Conservation (phyloP, 2,329 filamentous ascomycete species). For the Sporothrix brasiliensis region DNA sequence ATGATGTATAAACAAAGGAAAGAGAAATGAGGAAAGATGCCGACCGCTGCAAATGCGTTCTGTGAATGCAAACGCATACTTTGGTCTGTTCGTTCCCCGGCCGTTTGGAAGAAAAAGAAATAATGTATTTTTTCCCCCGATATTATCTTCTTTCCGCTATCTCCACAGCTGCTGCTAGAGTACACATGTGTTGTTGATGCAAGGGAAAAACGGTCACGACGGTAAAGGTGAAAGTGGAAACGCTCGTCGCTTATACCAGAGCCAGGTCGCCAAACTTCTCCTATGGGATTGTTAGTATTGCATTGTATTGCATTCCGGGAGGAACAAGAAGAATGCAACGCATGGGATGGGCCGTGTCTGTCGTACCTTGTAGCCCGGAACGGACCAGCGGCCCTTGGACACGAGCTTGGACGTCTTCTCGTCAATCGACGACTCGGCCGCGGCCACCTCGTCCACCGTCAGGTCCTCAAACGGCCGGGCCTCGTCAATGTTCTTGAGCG, state of each 20-base stretch:
- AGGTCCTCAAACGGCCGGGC: slow-evolving; percentile 95
- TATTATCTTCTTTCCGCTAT: slow-evolving; percentile 51
- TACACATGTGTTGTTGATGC: slow-evolving; percentile 50
- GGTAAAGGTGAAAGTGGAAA: slow-evolving; percentile 44
- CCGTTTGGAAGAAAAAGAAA: neutral
- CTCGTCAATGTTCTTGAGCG: slow-evolving; percentile 94
- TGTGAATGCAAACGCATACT: neutral
- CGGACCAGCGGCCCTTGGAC: slow-evolving; percentile 96
- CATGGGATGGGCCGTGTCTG: neutral
- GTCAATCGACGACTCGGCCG: slow-evolving; percentile 94
- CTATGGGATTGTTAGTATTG: slow-evolving; percentile 61
- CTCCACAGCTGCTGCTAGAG: slow-evolving; percentile 66
- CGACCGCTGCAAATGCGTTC: slow-evolving; percentile 13
- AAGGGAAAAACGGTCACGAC: slow-evolving; percentile 42
- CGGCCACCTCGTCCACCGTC: slow-evolving; percentile 94
- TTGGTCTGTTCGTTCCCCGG: neutral
- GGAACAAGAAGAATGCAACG: neutral
- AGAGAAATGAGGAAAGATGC: slow-evolving; percentile 1
- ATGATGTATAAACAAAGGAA: slow-evolving; percentile 16
- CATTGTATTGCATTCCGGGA: neutral
- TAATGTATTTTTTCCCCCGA: slow-evolving; percentile 8
- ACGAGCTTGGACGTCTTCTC: slow-evolving; percentile 94
- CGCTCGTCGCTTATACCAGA: slow-evolving; percentile 70
- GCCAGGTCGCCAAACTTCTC: slow-evolving; percentile 99
- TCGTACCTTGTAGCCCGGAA: slow-evolving; percentile 96